Evolutionary conservation across 116 monocot genomes (phyloP).

Genomic region (Trichopus zeylanicus): DNA sequence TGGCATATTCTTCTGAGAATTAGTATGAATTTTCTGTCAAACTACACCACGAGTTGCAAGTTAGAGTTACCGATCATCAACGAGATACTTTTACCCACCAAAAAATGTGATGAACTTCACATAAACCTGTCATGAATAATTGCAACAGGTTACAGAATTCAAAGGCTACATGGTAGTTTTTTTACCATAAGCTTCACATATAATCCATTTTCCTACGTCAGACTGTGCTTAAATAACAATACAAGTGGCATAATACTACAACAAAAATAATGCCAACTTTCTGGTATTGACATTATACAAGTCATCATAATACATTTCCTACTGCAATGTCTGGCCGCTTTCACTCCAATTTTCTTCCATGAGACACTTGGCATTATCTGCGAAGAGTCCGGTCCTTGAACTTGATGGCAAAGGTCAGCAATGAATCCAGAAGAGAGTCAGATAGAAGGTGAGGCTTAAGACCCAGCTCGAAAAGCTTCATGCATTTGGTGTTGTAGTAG

Average conservation of each 20-base stretch:
- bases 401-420: conserved; percentile 71
- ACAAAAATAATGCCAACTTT: conserved; percentile 20
- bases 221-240: too few species aligned
- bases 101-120: too few species aligned
- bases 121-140: too few species aligned
- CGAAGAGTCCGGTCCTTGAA: conserved; percentile 59
- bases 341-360: conserved; percentile 89
- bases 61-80: too few species aligned
- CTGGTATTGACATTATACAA: neutral
- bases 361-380: conserved; percentile 96
- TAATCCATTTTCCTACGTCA: too few species aligned
- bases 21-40: too few species aligned
- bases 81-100: too few species aligned
- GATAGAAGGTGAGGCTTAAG: conserved; percentile 81
- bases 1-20: too few species aligned
- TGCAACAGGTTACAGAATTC: too few species aligned
- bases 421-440: conserved; percentile 84
- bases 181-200: too few species aligned
- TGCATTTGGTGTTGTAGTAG: conserved; percentile 93
- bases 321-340: conserved; percentile 34
- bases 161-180: too few species aligned
- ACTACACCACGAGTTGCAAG: too few species aligned
- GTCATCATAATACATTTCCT: neutral
- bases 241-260: conserved; percentile 5
- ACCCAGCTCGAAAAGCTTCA: conserved; percentile 78